These are phyloP conservation scores for Thielaviopsis euricoi DNA, from an alignment of 2,329 filamentous ascomycete genomes.

Conservation along the genomic window DNA sequence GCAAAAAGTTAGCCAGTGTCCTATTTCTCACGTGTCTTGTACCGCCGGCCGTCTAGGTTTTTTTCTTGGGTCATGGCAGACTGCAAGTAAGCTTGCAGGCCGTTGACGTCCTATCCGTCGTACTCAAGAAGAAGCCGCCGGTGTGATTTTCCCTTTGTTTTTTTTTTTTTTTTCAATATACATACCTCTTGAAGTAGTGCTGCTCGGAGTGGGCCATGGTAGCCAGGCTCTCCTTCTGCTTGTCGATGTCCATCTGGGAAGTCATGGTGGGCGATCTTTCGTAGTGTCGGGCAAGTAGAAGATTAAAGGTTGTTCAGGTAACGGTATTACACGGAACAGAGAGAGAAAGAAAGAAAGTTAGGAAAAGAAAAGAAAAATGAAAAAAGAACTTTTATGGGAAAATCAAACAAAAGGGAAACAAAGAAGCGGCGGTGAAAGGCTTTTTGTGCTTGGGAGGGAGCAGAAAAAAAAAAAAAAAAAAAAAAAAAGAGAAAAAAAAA, in stretches of 20 bases:
- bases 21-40: neutral
- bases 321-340: neutral
- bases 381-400: neutral
- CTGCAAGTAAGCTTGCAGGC: neutral
- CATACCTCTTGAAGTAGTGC: constrained; percentile 95
- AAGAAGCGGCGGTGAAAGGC: neutral
- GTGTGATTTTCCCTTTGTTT: too few species aligned
- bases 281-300: neutral
- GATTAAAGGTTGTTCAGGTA: neutral
- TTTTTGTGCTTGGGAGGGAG: neutral
- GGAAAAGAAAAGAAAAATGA: neutral
- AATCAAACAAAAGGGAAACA: neutral
- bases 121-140: neutral
- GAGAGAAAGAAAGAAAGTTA: neutral
- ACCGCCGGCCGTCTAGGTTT: neutral
- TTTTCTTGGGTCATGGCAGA: neutral
- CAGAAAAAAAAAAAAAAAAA: neutral
- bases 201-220: constrained; percentile 85
- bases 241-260: constrained; percentile 39
- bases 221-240: constrained; percentile 47
- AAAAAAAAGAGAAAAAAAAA: neutral
- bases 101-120: neutral
- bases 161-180: too few species aligned
- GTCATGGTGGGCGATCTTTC: constrained; percentile 21
- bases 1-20: constrained; percentile 8